Evolutionary conservation across 371 early-diverging fungal genomes (phyloP).

Genomic region (Nematocida homosporus): DNA sequence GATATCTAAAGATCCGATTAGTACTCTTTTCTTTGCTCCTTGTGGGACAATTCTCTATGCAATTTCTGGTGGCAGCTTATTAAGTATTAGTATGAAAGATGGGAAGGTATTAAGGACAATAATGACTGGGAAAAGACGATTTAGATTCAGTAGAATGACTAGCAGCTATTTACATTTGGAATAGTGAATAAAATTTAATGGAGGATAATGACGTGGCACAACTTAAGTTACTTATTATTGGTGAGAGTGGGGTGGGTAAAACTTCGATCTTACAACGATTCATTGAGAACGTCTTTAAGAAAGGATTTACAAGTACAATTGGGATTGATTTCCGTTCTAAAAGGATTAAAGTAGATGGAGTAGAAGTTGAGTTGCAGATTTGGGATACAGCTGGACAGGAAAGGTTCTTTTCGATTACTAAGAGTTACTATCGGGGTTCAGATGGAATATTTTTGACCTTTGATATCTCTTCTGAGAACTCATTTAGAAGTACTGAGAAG

Average conservation of each 20-base stretch:
- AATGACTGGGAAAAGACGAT: background rate
- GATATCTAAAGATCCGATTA: background rate
- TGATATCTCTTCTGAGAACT: conserved; percentile 85
- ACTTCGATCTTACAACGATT: conserved; percentile 68
- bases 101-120: conserved; percentile 23
- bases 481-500: conserved; percentile 85
- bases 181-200: conserved; percentile 56
- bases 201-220: conserved; percentile 9
- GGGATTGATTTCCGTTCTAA: conserved; percentile 65
- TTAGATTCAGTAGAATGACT: conserved; percentile 8
- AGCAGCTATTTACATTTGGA: conserved; percentile 52
- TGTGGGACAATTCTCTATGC: conserved; percentile 27
- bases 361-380: conserved; percentile 80
- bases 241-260: conserved; percentile 72
- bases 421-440: conserved; percentile 96
- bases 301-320: conserved; percentile 61
- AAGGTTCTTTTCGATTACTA: conserved; percentile 90
- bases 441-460: conserved; percentile 94
- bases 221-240: conserved; percentile 69
- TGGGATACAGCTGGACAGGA: conserved; percentile 94
- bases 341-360: conserved; percentile 77
- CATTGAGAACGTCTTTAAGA: conserved; percentile 60
- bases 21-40: background rate
- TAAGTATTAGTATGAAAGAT: conserved; percentile 4
- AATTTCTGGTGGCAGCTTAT: background rate